These are phyloP conservation scores for Candida endomychidarum DNA, from an alignment of 805 yeast species.

Conservation along the genomic window DNA sequence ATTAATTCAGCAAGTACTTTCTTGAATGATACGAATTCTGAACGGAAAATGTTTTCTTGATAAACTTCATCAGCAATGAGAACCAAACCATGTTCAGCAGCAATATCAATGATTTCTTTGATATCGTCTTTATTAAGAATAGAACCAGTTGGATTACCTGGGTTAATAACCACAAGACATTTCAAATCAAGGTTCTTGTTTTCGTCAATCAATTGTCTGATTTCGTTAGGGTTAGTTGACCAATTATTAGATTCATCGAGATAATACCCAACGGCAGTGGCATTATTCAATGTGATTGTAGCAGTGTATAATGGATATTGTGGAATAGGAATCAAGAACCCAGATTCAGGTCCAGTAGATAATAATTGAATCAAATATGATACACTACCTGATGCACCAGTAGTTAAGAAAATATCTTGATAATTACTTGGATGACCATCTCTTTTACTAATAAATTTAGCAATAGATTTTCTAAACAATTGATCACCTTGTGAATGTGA, in stretches of 20 bases:
- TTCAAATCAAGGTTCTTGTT: conserved; percentile 65
- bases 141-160: conserved; percentile 98
- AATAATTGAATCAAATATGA: conserved; percentile 70
- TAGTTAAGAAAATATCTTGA: conserved; percentile 76
- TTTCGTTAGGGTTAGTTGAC: conserved; percentile 74
- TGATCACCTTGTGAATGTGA: conserved; percentile 89
- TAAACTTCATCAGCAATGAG: conserved; percentile 97
- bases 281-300: conserved; percentile 78
- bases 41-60: conserved; percentile 85
- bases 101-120: conserved; percentile 68
- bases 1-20: conserved; percentile 70
- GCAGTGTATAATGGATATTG: conserved; percentile 98
- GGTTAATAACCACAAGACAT: conserved; percentile 90
- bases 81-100: conserved; percentile 81
- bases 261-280: conserved; percentile 83
- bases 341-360: conserved; percentile 65
- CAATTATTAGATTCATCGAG: conserved; percentile 79
- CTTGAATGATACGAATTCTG: conserved; percentile 82
- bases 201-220: conserved; percentile 52
- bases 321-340: conserved; percentile 92
- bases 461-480: conserved; percentile 71
- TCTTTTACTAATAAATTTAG: conserved; percentile 72
- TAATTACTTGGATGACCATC: conserved; percentile 63
- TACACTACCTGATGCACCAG: conserved; percentile 97
- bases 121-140: conserved; percentile 66